Evolutionary conservation across 768 basidiomycete genomes (phyloP), one percentile per base, ranked within the genome.

Genomic region (Cyclocybe aegerita): DNA sequence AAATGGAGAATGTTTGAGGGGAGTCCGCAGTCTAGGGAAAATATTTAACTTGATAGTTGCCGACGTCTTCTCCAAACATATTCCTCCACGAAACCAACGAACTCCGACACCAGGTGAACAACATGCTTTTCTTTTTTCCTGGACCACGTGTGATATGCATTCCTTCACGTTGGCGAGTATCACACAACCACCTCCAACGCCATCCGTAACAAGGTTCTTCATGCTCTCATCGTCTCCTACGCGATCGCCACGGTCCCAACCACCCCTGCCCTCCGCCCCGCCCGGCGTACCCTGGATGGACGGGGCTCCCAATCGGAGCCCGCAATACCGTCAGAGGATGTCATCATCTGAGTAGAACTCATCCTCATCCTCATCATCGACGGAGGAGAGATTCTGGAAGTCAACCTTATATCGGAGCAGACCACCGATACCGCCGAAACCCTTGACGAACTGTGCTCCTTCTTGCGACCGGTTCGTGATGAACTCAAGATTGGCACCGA

Each of bases 381-480:
- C 55, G 40, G 77, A 74, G 15, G 81, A 77, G 37, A 98, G 77
- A 66, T 88, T 90, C 59, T 80, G 79, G 72, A 98, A 91, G 73
- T 97, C 96, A 61, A 98, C 93, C 76, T 98, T 98, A 83, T 99
- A 99, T 43, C 96, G 82, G 51, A 97, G 73, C 53, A 98, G 76
- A 30, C 95, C 96, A 29, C 97, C 96, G 59, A 99, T 98, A 17
- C 97, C 96, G 69, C 96, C 96, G 61, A 99, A 98, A 37, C 96
- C 96, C 68, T 95, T 96, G 61, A 96, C 93, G 74, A 97, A 98
- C 67, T 98, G 95, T 32, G 92, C 90, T 31, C 96, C 96, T 67
- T 99, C 96, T 67, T 98, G 96, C 7, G 93, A 95, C 46, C 88
- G 84, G 73, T 98, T 94, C 56, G 95, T 96, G 39, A 98, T 86